Evolutionary conservation across 2,329 filamentous ascomycete genomes (phyloP).

Genomic region (Nigrospora sphaerica): DNA sequence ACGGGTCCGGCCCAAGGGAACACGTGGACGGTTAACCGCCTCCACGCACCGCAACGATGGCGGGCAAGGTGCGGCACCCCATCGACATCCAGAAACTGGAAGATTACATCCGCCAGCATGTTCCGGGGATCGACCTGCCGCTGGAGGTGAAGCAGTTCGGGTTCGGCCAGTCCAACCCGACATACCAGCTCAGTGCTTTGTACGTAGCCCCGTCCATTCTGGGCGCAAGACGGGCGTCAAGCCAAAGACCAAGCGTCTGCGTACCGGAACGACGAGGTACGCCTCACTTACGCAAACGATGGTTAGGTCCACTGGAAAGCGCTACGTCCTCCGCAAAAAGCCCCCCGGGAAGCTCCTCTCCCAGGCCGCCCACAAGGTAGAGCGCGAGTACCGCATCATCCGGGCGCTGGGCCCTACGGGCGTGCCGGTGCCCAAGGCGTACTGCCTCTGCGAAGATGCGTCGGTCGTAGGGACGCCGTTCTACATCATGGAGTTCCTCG

Average conservation of each 20-base stretch:
- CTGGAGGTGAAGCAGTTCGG: slow-evolving; percentile 93
- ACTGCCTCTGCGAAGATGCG: slow-evolving; percentile 79
- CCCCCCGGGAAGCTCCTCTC: slow-evolving; percentile 87
- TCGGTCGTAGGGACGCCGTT: slow-evolving; percentile 81
- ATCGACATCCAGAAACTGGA: slow-evolving; percentile 78
- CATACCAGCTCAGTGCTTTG: slow-evolving; percentile 74
- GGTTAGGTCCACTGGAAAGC: slow-evolving; percentile 14
- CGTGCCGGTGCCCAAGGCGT: slow-evolving; percentile 78
- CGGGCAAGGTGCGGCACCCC: slow-evolving; percentile 80
- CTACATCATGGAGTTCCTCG: slow-evolving; percentile 94
- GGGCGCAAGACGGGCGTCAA: not conserved
- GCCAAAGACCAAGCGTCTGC: too few relatives aligned
- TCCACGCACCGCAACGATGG: slow-evolving; percentile 45
- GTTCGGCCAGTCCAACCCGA: slow-evolving; percentile 96
- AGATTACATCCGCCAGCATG: slow-evolving; percentile 67
- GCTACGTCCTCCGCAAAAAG: slow-evolving; percentile 94
- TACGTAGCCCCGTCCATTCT: not conserved
- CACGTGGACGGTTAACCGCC: too few relatives aligned
- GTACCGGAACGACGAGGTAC: too few relatives aligned
- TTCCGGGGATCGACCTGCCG: slow-evolving; percentile 75
- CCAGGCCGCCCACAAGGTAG: slow-evolving; percentile 91
- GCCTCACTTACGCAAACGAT: not conserved
- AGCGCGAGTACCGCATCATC: slow-evolving; percentile 90
- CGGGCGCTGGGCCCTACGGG: slow-evolving; percentile 63
- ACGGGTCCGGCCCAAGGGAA: too few relatives aligned